phyloP scores from a whole-genome alignment of 768 basidiomycete genomes.

The Trametes cingulata region DNA sequence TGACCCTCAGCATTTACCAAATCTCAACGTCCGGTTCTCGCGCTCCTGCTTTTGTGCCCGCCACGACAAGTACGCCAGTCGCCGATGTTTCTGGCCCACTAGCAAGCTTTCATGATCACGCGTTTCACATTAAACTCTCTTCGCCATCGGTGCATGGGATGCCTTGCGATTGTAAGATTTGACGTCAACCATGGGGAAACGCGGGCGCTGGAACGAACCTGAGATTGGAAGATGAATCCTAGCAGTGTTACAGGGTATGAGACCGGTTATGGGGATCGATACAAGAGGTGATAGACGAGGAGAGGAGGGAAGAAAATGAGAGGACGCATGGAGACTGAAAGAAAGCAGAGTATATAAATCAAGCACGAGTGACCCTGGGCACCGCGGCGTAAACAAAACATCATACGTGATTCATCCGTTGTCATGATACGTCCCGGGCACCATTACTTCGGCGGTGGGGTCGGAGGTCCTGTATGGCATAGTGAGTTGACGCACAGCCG shows the following conservation, averaged over 20 bases:
- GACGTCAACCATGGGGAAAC: too few species aligned
- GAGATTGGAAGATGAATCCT: background rate
- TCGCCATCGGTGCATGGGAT: too few species aligned
- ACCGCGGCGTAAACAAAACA: background rate
- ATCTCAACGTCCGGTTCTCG: too few species aligned
- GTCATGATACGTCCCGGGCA: background rate
- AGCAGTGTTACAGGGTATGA: constrained; percentile 13
- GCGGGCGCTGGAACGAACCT: background rate
- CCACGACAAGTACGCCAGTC: too few species aligned
- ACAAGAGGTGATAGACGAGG: background rate
- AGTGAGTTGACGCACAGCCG: too few species aligned
- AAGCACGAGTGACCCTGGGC: background rate
- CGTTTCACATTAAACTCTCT: too few species aligned
- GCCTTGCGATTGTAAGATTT: too few species aligned
- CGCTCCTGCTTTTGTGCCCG: too few species aligned
- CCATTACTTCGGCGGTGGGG: constrained; percentile 32
- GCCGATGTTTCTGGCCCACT: too few species aligned
- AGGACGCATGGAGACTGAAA: background rate
- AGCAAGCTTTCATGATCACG: too few species aligned
- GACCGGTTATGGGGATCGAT: background rate
- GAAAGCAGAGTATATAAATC: constrained; percentile 6
- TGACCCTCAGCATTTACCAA: too few species aligned
- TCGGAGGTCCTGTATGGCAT: constrained; percentile 27
- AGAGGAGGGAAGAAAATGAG: background rate
- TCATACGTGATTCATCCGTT: background rate